These are phyloP conservation scores for Leccinum uliginosum DNA, from an alignment of 768 basidiomycete genomes.

Conservation along the genomic window DNA sequence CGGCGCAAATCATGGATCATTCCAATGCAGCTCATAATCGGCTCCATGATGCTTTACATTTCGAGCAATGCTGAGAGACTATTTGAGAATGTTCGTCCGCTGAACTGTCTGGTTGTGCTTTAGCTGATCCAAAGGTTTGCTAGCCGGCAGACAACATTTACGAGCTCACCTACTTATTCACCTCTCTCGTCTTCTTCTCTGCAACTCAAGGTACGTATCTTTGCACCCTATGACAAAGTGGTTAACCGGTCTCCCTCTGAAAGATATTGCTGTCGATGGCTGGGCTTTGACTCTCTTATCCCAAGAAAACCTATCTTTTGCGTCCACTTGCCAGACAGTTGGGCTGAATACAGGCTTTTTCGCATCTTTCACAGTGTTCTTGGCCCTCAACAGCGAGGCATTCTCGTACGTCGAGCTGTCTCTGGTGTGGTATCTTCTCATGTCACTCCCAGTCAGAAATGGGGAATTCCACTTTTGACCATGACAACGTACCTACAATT, in stretches of 20 bases:
- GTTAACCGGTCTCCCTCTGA: slow-evolving; percentile 12
- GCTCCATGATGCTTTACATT: slow-evolving; percentile 75
- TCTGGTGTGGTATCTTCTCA: slow-evolving; percentile 7
- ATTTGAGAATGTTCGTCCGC: slow-evolving; percentile 62
- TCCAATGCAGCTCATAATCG: slow-evolving; percentile 92
- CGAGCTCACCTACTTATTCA: slow-evolving; percentile 80
- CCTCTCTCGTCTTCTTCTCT: slow-evolving; percentile 87
- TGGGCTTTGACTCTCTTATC: slow-evolving; percentile 86
- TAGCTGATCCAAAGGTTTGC: slow-evolving; percentile 7
- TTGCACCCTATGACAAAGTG: neutral
- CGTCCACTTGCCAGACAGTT: slow-evolving; percentile 97
- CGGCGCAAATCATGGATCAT: slow-evolving; percentile 98
- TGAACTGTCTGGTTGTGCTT: slow-evolving; percentile 1
- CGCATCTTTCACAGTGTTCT: slow-evolving; percentile 93
- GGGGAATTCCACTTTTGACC: slow-evolving; percentile 70
- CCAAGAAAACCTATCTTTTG: slow-evolving; percentile 90
- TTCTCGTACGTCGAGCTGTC: slow-evolving; percentile 58
- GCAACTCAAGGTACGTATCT: slow-evolving; percentile 82
- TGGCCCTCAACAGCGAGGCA: slow-evolving; percentile 92
- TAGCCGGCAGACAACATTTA: slow-evolving; percentile 80
- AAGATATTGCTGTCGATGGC: slow-evolving; percentile 97
- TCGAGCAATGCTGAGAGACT: slow-evolving; percentile 70
- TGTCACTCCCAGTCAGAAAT: slow-evolving; percentile 49
- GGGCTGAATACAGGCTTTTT: slow-evolving; percentile 96
- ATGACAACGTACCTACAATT: slow-evolving; percentile 81